phyloP scores from a whole-genome alignment of 441 rosid species.

The Arabidopsis lyrata region DNA sequence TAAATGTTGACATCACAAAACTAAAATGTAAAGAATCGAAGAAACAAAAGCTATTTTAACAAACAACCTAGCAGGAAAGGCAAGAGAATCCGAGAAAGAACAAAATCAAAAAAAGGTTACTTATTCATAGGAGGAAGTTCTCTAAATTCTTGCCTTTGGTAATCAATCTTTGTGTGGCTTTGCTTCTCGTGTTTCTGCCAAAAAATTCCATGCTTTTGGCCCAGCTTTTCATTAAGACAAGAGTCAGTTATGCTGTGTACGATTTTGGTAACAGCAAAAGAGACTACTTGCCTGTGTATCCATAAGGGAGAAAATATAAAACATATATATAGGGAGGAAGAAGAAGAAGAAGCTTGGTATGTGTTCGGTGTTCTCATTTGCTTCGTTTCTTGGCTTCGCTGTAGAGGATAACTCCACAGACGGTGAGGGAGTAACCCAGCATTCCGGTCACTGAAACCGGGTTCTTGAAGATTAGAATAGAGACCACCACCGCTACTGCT shows the following conservation, averaged over 20 bases:
- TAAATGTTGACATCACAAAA: constrained; percentile 29
- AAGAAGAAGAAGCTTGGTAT: constrained; percentile 27
- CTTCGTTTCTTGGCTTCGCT: constrained; percentile 77
- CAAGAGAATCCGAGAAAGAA: constrained; percentile 20
- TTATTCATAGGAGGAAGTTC: constrained; percentile 24
- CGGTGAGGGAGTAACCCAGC: constrained; percentile 72
- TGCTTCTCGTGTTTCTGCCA: constrained; percentile 27
- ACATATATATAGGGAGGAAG: constrained; percentile 45
- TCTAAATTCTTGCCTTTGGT: constrained; percentile 39
- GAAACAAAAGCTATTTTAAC: constrained; percentile 32
- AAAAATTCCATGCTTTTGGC: constrained; percentile 21
- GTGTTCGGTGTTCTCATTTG: constrained; percentile 47
- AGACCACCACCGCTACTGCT: constrained; percentile 74
- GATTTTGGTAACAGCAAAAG: constrained; percentile 40
- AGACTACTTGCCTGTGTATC: constrained; percentile 41
- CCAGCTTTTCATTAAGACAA: constrained; percentile 30
- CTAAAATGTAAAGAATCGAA: constrained; percentile 37
- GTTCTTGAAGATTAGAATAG: constrained; percentile 68
- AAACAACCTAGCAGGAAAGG: constrained; percentile 10
- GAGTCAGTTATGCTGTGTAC: constrained; percentile 37
- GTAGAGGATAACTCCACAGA: constrained; percentile 71
- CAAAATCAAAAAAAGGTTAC: constrained; percentile 8
- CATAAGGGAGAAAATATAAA: constrained; percentile 29
- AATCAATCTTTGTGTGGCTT: constrained; percentile 31
- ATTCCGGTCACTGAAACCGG: constrained; percentile 76